Base-by-base conservation (phyloP, 192 early-diverging fungal species). In the Dissophora globulifera region DNA sequence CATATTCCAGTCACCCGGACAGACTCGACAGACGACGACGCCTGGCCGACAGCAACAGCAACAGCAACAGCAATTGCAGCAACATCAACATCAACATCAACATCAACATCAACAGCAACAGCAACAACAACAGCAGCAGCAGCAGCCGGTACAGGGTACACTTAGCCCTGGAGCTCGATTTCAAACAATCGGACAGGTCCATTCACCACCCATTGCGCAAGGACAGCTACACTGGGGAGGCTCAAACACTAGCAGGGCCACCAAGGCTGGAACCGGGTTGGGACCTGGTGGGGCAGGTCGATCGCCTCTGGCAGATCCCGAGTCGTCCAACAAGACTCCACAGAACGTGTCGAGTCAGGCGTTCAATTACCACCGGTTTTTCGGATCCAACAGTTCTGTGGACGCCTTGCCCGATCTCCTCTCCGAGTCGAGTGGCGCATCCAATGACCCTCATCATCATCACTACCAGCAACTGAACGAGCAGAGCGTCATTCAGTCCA, bases 401-500 rank as follows among this genome's bases (percentile, higher is more conserved):
- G 72, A 76, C 26, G 27, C 30, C 13, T 29, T 56, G 0, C 30
- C 60, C 22, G 53, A 51, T 29, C 50, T 46, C 1, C 47, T 64
- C 30, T 52, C 48, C 6, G 62, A 47, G 5, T 42, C 17, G 30
- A 38, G 13, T n/a, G 4, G 12, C 16, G 46, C 26, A 17, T 19
- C 42, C 13, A n/a, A n/a, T n/a, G n/a, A n/a, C n/a, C n/a, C n/a
- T n/a, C n/a, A n/a, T n/a, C n/a, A n/a, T n/a, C n/a, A n/a, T n/a
- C n/a, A n/a, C n/a, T 35, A 56, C 4, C 72, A 62, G 45, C 63
- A 76, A 9, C 23, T 66, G 58, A 67, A 76, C 38, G 72, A 76
- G 13, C 72, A 76, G 25, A 66, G 46, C 32, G 72, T 76, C 20
- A 76, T 76, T 33, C 50, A 76, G 52, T 67, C 72, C 11, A 76